phyloP scores from a whole-genome alignment of 2,329 filamentous ascomycete species.

The Arthrobotrys megalospora region DNA sequence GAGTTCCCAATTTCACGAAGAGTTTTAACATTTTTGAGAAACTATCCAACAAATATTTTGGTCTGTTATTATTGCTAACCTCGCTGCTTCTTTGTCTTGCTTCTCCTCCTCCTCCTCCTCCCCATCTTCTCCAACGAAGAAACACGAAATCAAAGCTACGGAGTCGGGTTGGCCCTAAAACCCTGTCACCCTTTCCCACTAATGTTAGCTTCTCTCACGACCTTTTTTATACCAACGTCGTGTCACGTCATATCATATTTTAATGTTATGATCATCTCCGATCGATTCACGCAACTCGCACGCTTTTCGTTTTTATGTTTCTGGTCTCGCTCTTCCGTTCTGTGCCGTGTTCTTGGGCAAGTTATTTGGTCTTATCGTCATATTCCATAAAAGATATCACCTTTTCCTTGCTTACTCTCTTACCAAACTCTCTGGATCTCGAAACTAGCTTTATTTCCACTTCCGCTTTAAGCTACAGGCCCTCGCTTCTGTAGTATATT shows the following conservation, averaged over 20 bases:
- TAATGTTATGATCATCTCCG: conserved; percentile 7
- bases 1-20: conserved; percentile 14
- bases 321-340: background rate
- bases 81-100: background rate
- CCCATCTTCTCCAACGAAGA: conserved; percentile 11
- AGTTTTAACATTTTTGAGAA: conserved; percentile 2
- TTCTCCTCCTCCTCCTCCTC: background rate
- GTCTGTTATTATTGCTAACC: background rate
- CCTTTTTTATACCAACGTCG: conserved; percentile 27
- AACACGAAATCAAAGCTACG: conserved; percentile 16
- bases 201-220: background rate
- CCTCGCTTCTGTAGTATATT: conserved; percentile 43
- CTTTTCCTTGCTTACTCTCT: background rate
- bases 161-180: background rate
- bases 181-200: background rate
- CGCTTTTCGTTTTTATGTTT: background rate
- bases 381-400: conserved; percentile 28
- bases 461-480: background rate
- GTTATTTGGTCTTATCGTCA: background rate
- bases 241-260: conserved; percentile 17
- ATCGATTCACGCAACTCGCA: background rate
- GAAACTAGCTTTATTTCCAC: background rate
- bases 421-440: background rate
- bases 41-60: conserved; percentile 14
- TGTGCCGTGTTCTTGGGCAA: conserved; percentile 12